Evolutionary conservation across 352 stramenopile genomes (phyloP).

Genomic region (Pythium vanterpoolii): DNA sequence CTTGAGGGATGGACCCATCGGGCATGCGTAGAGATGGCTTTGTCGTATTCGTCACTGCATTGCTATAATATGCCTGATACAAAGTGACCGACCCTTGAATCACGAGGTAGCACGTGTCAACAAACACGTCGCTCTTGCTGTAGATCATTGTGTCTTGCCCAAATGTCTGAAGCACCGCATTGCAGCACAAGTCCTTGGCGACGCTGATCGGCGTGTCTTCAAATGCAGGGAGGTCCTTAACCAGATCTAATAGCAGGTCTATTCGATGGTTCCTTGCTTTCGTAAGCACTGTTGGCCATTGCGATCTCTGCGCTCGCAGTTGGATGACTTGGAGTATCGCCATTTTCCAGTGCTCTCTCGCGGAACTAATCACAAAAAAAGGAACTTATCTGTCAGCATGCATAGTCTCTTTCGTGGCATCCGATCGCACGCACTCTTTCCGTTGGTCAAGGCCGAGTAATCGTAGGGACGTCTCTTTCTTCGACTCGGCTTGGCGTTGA

Average conservation of each 20-base stretch:
- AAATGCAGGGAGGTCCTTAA: conserved; percentile 30
- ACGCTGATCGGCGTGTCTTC: conserved; percentile 22
- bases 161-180: conserved; percentile 31
- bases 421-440: conserved; percentile 2
- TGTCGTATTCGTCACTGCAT: not conserved
- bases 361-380: conserved; percentile 10
- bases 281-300: conserved; percentile 31
- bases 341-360: conserved; percentile 31
- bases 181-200: conserved; percentile 29
- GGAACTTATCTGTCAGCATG: not conserved
- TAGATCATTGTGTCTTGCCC: conserved; percentile 31
- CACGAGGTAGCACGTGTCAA: conserved; percentile 38
- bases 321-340: conserved; percentile 38
- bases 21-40: too few species aligned
- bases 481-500: not conserved
- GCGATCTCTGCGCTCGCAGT: conserved; percentile 27
- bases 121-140: conserved; percentile 22
- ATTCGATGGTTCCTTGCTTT: conserved; percentile 33
- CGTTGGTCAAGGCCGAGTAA: conserved; percentile 18
- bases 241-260: conserved; percentile 34
- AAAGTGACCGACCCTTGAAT: conserved; percentile 33
- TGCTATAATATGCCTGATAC: conserved; percentile 29
- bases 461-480: not conserved
- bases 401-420: not conserved
- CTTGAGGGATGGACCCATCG: too few species aligned